phyloP scores from a whole-genome alignment of 768 basidiomycete species.

The Aureoboletus auriporus region DNA sequence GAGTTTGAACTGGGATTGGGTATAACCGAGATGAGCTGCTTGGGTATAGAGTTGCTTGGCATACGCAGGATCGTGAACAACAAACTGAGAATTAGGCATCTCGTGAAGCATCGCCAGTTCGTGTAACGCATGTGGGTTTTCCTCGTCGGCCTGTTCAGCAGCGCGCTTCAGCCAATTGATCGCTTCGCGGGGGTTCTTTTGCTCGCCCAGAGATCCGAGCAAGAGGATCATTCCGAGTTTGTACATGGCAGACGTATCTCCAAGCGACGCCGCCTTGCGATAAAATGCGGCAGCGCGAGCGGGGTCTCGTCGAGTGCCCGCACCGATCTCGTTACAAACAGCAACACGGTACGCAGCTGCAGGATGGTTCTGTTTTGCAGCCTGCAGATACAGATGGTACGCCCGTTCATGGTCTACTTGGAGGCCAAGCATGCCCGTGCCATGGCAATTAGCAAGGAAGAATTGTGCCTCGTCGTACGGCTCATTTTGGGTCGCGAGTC shows the following conservation, averaged over 20 bases:
- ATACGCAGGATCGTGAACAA: slow-evolving; percentile 76
- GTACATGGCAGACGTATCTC: slow-evolving; percentile 98
- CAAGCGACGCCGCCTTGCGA: slow-evolving; percentile 91
- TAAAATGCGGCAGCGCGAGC: slow-evolving; percentile 92
- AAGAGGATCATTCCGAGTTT: slow-evolving; percentile 99
- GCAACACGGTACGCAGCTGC: slow-evolving; percentile 95
- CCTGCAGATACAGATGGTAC: slow-evolving; percentile 95
- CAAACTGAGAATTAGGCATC: slow-evolving; percentile 57
- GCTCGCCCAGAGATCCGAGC: slow-evolving; percentile 77
- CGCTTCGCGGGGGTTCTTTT: slow-evolving; percentile 85
- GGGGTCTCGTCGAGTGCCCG: slow-evolving; percentile 87
- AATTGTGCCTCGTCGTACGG: slow-evolving; percentile 97
- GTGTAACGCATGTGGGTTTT: slow-evolving; percentile 96
- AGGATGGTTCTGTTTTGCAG: slow-evolving; percentile 95
- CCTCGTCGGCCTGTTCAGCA: slow-evolving; percentile 95
- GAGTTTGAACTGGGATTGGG: slow-evolving; percentile 91
- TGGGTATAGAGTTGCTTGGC: slow-evolving; percentile 86
- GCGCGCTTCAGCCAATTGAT: slow-evolving; percentile 93
- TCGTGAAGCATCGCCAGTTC: slow-evolving; percentile 91
- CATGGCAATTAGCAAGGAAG: slow-evolving; percentile 96
- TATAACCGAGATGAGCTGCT: slow-evolving; percentile 90
- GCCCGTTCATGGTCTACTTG: slow-evolving; percentile 97
- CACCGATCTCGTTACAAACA: slow-evolving; percentile 98
- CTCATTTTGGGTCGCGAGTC: slow-evolving; percentile 87
- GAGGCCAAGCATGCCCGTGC: slow-evolving; percentile 92